Evolutionary conservation across 345 rosid genomes (phyloP), one percentile per base, ranked within the genome.

Genomic region (Populus deltoides): DNA sequence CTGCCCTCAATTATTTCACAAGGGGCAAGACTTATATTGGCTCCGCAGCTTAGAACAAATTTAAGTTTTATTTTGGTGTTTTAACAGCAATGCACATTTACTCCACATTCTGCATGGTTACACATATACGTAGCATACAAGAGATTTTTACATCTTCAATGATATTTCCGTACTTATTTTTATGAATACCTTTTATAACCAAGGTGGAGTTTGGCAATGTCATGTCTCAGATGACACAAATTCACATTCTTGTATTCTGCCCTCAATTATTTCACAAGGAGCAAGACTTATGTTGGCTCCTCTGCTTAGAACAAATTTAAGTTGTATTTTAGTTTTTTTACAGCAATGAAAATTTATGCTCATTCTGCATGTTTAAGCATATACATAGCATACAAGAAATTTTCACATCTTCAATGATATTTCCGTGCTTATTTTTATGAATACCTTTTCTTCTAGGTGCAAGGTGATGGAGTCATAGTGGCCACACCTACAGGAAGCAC

Each of bases 401-500:
- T 78, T 67, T 29, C 6, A 18, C 17, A 59, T 57, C 17, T 80
- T 49, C 53, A 31, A 66, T 22, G 67, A 29, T 20, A 31, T 74
- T 51, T 63, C 72, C 53, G 18, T 71, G 70, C 65, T 39, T 45
- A 77, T 67, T n/a, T 73, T 76, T 49, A 68, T 73, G 70, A 73
- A 15, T 67, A n/a, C 70, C 33, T 51, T 63, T 39, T 81, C 71
- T 75, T 75, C 74, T 75, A 96, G 99, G 98, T 96, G 83, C 99
- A 96, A 89, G 99, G 98, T 35, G 99, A 96, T 81, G 98, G 99
- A 84, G 98, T 95, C 73, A 95, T 95, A 77, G 90, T 95, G 86
- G 99, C 99, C 66, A 95, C 99, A 75, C 99, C 99, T 72, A 95
- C 99, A 22, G 99, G 99, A 75, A 95, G 99, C 80, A 95, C 99